Evolutionary conservation across 1,139 yeast genomes (phyloP), one percentile per base, ranked within the genome.

Genomic region (Geotrichum klebahnii): DNA sequence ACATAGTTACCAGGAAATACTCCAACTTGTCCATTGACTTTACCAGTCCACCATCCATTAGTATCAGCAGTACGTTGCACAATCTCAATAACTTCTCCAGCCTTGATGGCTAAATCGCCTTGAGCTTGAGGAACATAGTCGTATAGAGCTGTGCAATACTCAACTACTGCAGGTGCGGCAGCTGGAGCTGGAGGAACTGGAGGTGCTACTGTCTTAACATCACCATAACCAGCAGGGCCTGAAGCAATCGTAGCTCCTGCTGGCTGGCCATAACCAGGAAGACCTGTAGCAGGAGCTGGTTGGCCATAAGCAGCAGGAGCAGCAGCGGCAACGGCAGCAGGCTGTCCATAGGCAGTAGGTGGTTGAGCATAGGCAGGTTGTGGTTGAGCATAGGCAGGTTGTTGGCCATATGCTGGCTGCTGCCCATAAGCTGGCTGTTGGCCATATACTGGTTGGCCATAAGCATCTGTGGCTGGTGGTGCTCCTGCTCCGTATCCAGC

Each of bases 41-140:
- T 73, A n/a, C 98, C 98, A 0, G 96, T 87, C 98, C 98, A 92
- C 98, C 98, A 92, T 2, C 96, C 97, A 61, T 88, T 88, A 50
- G 82, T 76, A 64, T 89, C 96, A 0, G 80, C 76, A 1, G 95
- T 84, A 61, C 86, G 81, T 64, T 88, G 87, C 5, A 89, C 78
- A 52, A 92, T 75, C 61, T 87, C 89, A 60, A 92, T 89, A 33
- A 81, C 77, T 6, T 92, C 87, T 19, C 97, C 97, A 0, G 96
- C 96, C 34, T 82, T 78, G 71, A 92, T 85, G 16, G 84, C 71
- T 63, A 92, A 76, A 64, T 92, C 98, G 14, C 97, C 97, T 46
- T 79, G 86, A 0, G 96, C 94, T 67, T 82, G 90, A 1, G 94
- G 89, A 1, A 80, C 68, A 64, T 82, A 85, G 62, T 84, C 94